Evolutionary conservation across 805 yeast species (phyloP).

Genomic region (Candida ponderosae): DNA sequence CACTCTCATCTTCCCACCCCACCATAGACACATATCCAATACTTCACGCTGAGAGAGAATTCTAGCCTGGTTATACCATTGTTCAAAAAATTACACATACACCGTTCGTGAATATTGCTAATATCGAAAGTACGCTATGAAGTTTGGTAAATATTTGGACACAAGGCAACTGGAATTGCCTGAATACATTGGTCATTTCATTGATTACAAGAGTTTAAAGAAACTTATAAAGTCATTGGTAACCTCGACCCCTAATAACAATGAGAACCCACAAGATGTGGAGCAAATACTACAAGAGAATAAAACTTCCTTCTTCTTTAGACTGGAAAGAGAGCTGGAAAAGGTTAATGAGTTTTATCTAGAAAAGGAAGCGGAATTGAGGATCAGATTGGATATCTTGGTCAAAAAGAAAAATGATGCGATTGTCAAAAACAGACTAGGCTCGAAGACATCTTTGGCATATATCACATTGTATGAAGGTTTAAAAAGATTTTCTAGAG

Average conservation of each 20-base stretch:
- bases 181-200: constrained; percentile 89
- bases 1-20: too few species aligned
- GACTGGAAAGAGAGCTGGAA: constrained; percentile 89
- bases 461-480: constrained; percentile 82
- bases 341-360: constrained; percentile 90
- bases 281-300: constrained; percentile 70
- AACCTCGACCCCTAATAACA: constrained; percentile 30
- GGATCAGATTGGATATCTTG: constrained; percentile 69
- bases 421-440: constrained; percentile 33
- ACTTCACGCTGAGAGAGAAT: too few species aligned
- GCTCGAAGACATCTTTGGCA: constrained; percentile 61
- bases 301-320: constrained; percentile 81
- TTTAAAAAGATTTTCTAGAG: constrained; percentile 82
- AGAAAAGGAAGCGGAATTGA: constrained; percentile 84
- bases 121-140: constrained; percentile 32
- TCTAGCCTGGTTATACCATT: too few species aligned
- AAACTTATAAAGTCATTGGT: constrained; percentile 80
- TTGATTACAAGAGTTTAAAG: constrained; percentile 89
- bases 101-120: too few species aligned
- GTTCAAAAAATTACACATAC: too few species aligned
- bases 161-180: constrained; percentile 92
- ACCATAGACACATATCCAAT: too few species aligned
- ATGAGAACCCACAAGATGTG: constrained; percentile 19
- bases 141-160: constrained; percentile 93
- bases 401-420: constrained; percentile 59